These are phyloP conservation scores for Lactuca sativa DNA, from an alignment of 129 eudicot species.

Conservation along the genomic window DNA sequence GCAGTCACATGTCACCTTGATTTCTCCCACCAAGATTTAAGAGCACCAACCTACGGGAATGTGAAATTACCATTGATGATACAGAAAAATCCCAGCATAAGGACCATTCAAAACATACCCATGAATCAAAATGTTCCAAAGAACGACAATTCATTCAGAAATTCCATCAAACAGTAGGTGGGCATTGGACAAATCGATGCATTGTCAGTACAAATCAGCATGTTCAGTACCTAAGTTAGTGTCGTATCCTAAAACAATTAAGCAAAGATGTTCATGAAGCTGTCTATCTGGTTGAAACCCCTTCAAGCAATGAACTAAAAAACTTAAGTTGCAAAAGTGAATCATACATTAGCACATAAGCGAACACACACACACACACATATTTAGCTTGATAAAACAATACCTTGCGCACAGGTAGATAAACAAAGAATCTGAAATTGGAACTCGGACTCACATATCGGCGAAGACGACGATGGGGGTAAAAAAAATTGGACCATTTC, in stretches of 20 bases:
- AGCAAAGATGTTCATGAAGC: slow-evolving; percentile 57
- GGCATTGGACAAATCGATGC: slow-evolving; percentile 41
- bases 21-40: slow-evolving; percentile 34
- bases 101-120: slow-evolving; percentile 80
- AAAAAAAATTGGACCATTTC: no score
- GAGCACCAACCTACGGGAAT: slow-evolving; percentile 65
- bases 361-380: background rate
- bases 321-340: background rate
- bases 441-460: no score
- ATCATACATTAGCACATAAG: background rate
- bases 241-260: slow-evolving; percentile 40
- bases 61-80: slow-evolving; percentile 54
- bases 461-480: no score
- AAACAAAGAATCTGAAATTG: background rate
- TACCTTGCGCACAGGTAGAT: background rate
- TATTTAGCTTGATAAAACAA: background rate
- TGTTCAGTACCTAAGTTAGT: slow-evolving; percentile 51
- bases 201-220: slow-evolving; percentile 49
- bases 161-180: slow-evolving; percentile 72
- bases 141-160: slow-evolving; percentile 49
- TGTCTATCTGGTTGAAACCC: slow-evolving; percentile 63
- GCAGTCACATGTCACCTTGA: no score
- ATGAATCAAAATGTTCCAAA: slow-evolving; percentile 79
- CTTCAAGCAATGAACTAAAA: slow-evolving; percentile 35
- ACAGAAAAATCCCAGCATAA: slow-evolving; percentile 45